These are phyloP conservation scores for Linderniella brevidens DNA, from an alignment of 257 asterid genomes.

Conservation along the genomic window DNA sequence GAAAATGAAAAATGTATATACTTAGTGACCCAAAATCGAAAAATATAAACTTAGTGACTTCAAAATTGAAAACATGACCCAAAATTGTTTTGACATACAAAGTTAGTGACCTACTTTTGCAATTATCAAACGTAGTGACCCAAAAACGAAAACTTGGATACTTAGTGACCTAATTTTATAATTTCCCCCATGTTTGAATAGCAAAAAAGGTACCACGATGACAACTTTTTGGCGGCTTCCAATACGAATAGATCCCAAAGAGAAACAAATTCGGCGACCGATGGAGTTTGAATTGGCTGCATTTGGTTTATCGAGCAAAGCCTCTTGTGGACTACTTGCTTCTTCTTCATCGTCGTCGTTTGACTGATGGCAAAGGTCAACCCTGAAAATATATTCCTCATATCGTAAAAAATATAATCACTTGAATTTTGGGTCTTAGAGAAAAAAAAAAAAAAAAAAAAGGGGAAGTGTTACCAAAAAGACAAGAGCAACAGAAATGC, in stretches of 20 bases:
- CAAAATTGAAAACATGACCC: no score
- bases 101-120: no score
- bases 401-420: no score
- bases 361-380: constrained; percentile 89
- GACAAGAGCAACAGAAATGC: constrained; percentile 86
- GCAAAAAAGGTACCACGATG: constrained; percentile 41
- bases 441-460: no score
- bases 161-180: no score
- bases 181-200: constrained; percentile 3
- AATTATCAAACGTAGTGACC: no score
- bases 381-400: constrained; percentile 35
- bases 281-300: constrained; percentile 21
- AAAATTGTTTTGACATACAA: no score
- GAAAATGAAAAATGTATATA: no score
- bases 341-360: constrained; percentile 86
- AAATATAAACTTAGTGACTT: no score
- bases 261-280: constrained; percentile 42
- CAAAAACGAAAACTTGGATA: no score
- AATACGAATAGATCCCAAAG: constrained; percentile 27
- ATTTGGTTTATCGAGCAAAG: constrained; percentile 48
- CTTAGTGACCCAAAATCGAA: no score
- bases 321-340: constrained; percentile 37
- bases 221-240: constrained; percentile 93
- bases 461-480: constrained; percentile 8
- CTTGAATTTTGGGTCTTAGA: no score